A percentile compares a stretch with the other conserved stretches of the same genome.
Conservation (phyloP, 768 basidiomycete genomes). For the Collybiopsis confluens region DNA sequence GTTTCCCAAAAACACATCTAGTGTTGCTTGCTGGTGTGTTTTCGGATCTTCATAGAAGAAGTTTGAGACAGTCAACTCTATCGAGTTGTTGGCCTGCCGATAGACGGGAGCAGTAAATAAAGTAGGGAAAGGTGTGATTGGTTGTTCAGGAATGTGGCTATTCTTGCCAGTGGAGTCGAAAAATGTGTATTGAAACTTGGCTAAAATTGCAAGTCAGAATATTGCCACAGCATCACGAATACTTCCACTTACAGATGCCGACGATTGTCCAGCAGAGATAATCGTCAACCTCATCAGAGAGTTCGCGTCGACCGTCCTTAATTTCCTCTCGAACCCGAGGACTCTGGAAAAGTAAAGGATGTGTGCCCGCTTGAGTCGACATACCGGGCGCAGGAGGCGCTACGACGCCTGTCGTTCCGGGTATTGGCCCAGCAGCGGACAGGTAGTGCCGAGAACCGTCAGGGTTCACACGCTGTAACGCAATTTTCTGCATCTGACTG, state of each 20-base stretch:
- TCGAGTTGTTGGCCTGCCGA: constrained; percentile 62
- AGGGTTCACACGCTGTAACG: constrained; percentile 76
- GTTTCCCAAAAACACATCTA: constrained; percentile 87
- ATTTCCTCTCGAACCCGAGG: constrained; percentile 80
- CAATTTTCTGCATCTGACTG: constrained; percentile 96
- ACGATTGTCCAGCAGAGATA: constrained; percentile 96
- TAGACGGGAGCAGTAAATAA: constrained; percentile 78
- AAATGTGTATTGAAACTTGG: constrained; percentile 93
- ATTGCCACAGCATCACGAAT: constrained; percentile 7
- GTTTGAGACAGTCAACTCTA: constrained; percentile 84
- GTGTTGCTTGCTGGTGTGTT: constrained; percentile 57
- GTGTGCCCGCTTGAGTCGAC: constrained; percentile 73
- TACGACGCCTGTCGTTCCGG: constrained; percentile 67
- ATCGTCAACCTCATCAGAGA: constrained; percentile 90
- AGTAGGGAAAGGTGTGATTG: constrained; percentile 89
- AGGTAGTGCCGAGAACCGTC: constrained; percentile 85
- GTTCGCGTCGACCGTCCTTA: constrained; percentile 68
- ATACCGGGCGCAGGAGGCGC: constrained; percentile 72
- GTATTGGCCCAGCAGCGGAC: constrained; percentile 81
- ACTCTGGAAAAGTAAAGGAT: constrained; percentile 73
- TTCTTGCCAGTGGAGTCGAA: constrained; percentile 86
- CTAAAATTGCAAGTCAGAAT: constrained; percentile 32
- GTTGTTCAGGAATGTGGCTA: constrained; percentile 67
- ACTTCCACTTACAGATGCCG: constrained; percentile 72
- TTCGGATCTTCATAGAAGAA: constrained; percentile 80